These are phyloP conservation scores for Monilinia aucupariae DNA, from an alignment of 2,329 filamentous ascomycete species.

Conservation along the genomic window DNA sequence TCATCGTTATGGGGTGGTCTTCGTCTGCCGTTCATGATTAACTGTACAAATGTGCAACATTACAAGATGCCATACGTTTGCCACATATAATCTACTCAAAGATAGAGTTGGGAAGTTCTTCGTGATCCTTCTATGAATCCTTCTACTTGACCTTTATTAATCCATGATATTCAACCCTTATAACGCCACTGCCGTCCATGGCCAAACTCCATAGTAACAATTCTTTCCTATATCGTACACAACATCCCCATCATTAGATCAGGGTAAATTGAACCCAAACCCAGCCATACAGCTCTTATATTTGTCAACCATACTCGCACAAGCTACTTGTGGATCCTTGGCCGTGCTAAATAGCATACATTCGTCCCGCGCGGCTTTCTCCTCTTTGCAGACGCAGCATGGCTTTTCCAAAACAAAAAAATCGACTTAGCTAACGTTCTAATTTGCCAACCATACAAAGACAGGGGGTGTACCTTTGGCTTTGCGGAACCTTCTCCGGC, in stretches of 20 bases:
- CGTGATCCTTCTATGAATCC: conserved; percentile 7
- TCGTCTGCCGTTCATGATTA: not conserved
- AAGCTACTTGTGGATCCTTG: conserved; percentile 76
- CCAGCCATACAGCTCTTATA: conserved; percentile 91
- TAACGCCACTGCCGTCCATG: conserved; percentile 27
- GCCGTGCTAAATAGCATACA: conserved; percentile 97
- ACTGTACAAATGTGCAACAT: conserved; percentile 10
- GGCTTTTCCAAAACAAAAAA: conserved; percentile 52
- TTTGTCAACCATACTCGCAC: conserved; percentile 72
- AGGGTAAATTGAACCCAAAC: conserved; percentile 69
- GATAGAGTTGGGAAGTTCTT: conserved; percentile 28
- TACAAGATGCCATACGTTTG: not conserved
- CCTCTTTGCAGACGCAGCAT: conserved; percentile 95
- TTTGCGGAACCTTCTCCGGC: conserved; percentile 25
- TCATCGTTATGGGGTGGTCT: not conserved
- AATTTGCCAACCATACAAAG: not conserved
- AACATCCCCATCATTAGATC: not conserved
- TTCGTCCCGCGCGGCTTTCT: conserved; percentile 89
- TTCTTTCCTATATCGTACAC: conserved; percentile 7
- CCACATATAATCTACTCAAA: not conserved
- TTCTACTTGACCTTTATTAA: conserved; percentile 2
- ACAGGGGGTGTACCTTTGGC: conserved; percentile 26
- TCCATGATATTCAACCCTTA: not conserved
- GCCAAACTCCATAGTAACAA: conserved; percentile 20
- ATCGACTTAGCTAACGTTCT: conserved; percentile 5